Evolutionary conservation across 2,329 filamentous ascomycete genomes (phyloP).

Genomic region (Aspergillus floridensis): DNA sequence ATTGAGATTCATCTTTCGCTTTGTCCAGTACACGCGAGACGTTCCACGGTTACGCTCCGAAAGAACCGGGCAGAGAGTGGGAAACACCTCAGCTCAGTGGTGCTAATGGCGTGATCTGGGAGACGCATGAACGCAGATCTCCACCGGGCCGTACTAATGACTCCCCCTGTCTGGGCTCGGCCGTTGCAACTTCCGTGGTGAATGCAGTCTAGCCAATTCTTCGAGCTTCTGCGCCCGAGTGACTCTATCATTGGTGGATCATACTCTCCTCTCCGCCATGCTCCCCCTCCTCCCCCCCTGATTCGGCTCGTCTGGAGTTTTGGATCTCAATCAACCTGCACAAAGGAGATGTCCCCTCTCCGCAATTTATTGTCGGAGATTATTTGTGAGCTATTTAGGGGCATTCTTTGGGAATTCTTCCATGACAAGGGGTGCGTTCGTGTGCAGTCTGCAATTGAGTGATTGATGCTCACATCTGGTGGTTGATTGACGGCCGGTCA

Average conservation of each 20-base stretch:
- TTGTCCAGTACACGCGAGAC: background rate
- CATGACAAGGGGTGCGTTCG: background rate
- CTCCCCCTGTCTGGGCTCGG: background rate
- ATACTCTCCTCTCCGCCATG: background rate
- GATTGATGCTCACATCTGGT: background rate
- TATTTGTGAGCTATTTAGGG: background rate
- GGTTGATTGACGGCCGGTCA: background rate
- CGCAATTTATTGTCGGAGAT: background rate
- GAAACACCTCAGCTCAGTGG: background rate
- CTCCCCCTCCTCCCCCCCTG: background rate
- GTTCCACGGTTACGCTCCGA: background rate
- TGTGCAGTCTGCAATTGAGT: background rate
- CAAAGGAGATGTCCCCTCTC: background rate
- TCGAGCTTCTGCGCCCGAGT: background rate
- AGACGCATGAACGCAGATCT: background rate
- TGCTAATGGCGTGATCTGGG: background rate
- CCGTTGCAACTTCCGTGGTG: background rate
- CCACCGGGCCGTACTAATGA: background rate
- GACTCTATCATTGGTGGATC: background rate
- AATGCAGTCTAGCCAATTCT: background rate
- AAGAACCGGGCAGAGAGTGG: background rate
- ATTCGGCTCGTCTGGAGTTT: background rate
- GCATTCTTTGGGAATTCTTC: background rate
- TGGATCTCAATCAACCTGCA: background rate
- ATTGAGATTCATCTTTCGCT: background rate